Evolutionary conservation across 2,329 filamentous ascomycete genomes (phyloP), one percentile per base, ranked within the genome.

Genomic region (Venturia asperata): DNA sequence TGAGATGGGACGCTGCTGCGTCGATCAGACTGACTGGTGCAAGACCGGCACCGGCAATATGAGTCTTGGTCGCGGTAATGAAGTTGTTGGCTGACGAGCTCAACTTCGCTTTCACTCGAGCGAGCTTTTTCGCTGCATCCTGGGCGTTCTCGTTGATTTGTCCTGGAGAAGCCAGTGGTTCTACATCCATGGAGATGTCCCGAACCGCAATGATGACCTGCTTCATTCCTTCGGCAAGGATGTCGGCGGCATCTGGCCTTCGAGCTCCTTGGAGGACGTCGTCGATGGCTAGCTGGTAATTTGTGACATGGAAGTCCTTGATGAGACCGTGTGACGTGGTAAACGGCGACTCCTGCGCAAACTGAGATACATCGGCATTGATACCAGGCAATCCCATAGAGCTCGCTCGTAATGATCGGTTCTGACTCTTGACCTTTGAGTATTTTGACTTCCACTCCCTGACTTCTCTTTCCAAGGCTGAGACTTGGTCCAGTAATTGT

Each of bases 31-130:
- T 96, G n/a, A 99, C 88, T 0, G 94, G 94, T 1, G 91, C 93
- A 41, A 99, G 84, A 39, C 94, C 94, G 24, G 85, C 87, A 0
- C 91, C 87, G 13, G 85, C 83, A 42, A 90, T 88, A 75, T 94
- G 96, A 73, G 96, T 96, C 79, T 95, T 96, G 42, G 91, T 89
- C 1, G 93, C 91, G 2, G 93, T 97, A 71, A 97, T 97, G 66
- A 99, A 81, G 72, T 93, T 94, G 80, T 97, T 97, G 61, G 94
- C 92, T 1, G 93, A 96, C 2, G 89, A 88, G n/a, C 92, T 95
- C 3, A 97, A 89, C 66, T 88, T 88, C 62, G 85, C 83, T 76
- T 91, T 95, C 67, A 95, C 82, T 74, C 88, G 91, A 37, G 81
- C 79, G 68, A 86, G 85, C 68, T 87, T 84, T 80, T 72, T 76